A percentile compares a stretch with the other conserved stretches of the same genome.
Conservation (phyloP, 148 eudicot genomes). For the Cornus controversa region DNA sequence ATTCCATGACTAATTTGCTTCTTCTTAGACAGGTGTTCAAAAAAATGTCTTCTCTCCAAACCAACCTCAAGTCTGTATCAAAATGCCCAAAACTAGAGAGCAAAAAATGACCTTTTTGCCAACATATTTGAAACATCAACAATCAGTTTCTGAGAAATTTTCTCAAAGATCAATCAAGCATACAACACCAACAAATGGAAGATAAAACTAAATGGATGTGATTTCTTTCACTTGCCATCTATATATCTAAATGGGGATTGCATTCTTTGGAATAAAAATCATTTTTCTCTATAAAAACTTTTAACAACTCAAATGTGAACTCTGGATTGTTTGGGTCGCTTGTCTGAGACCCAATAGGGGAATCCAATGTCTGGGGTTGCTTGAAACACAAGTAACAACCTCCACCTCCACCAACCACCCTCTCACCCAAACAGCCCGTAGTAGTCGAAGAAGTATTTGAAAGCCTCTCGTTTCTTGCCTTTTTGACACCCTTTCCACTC, state of each 20-base stretch:
- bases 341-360: slow-evolving; percentile 23
- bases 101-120: too few relatives aligned
- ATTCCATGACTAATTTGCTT: too few relatives aligned
- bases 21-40: too few relatives aligned
- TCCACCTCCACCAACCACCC: slow-evolving; percentile 15
- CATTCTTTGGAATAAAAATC: slow-evolving; percentile 63
- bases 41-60: too few relatives aligned
- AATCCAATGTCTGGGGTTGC: slow-evolving; percentile 35
- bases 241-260: slow-evolving; percentile 55
- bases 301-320: slow-evolving; percentile 32
- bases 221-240: background rate
- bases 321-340: slow-evolving; percentile 33
- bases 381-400: slow-evolving; percentile 42
- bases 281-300: slow-evolving; percentile 63
- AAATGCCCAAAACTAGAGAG: too few relatives aligned
- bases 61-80: too few relatives aligned
- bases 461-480: background rate
- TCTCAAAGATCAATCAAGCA: too few relatives aligned
- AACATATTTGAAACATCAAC: too few relatives aligned
- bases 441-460: background rate
- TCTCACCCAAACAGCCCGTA: background rate
- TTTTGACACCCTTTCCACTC: too few relatives aligned
- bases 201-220: too few relatives aligned
- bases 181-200: too few relatives aligned
- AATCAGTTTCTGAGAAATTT: too few relatives aligned